Conservation (phyloP, 2,329 filamentous ascomycete species). For the Cordyceps farinosa region DNA sequence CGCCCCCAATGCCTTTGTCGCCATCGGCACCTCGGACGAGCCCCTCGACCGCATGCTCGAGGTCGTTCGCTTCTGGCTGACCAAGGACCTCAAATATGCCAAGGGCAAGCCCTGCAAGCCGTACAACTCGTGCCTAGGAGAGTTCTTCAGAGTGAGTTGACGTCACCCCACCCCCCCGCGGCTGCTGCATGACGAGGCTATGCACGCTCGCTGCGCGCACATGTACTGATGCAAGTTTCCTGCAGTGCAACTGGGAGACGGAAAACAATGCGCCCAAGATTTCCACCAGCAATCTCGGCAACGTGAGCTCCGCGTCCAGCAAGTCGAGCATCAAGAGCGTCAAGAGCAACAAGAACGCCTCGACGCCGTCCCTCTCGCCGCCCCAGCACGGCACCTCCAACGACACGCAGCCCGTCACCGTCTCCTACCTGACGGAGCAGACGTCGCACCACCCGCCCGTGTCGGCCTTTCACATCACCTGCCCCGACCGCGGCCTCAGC, state of each 20-base stretch:
- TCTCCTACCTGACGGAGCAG: conserved; percentile 95
- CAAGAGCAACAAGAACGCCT: conserved; percentile 41
- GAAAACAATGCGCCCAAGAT: conserved; percentile 72
- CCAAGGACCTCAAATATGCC: conserved; percentile 97
- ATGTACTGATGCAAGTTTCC: neutral
- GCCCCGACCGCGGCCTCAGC: conserved; percentile 82
- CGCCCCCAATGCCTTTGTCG: conserved; percentile 82
- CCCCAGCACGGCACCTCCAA: conserved; percentile 43
- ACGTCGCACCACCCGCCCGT: conserved; percentile 97
- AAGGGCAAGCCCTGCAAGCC: conserved; percentile 99
- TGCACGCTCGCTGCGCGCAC: neutral
- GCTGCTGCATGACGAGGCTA: neutral
- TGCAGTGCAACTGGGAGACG: conserved; percentile 90
- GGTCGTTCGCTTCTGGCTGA: conserved; percentile 95
- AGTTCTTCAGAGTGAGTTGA: conserved; percentile 83
- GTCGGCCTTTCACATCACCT: conserved; percentile 91
- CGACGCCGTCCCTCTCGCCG: conserved; percentile 49
- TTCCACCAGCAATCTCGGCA: conserved; percentile 43
- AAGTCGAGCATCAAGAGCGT: conserved; percentile 39
- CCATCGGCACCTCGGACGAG: conserved; percentile 85
- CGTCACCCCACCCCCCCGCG: neutral
- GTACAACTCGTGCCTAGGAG: conserved; percentile 93
- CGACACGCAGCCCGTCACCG: conserved; percentile 58
- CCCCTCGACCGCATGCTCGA: conserved; percentile 91
- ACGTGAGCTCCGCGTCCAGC: conserved; percentile 45